Evolutionary conservation across 192 early-diverging fungal species (phyloP).

Genomic region (Coemansia interrupta): DNA sequence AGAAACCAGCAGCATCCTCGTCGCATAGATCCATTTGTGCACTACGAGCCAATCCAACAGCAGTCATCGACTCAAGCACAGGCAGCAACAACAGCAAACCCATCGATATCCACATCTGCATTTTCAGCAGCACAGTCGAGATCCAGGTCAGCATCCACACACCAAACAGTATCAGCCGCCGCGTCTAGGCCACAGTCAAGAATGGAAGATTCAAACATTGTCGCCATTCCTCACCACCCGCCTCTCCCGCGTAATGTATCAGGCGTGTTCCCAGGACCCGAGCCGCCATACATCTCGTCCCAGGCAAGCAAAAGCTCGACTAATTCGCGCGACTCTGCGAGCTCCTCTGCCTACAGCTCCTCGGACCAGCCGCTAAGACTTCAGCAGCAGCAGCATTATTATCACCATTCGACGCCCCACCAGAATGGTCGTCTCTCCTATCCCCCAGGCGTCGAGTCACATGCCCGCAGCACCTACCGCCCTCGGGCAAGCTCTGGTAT

Average conservation of each 20-base stretch:
- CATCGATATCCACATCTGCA: slow-evolving; percentile 2
- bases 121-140: neutral
- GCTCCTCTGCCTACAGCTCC: neutral
- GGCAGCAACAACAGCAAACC: neutral
- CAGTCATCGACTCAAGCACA: neutral
- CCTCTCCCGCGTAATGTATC: slow-evolving; percentile 42
- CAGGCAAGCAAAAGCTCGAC: slow-evolving; percentile 24
- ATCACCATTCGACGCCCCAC: neutral
- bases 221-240: slow-evolving; percentile 46
- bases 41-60: slow-evolving; percentile 6
- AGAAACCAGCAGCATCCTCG: slow-evolving; percentile 12
- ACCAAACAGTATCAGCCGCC: neutral
- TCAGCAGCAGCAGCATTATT: slow-evolving; percentile 9
- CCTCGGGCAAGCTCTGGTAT: slow-evolving; percentile 3
- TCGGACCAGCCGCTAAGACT: slow-evolving; percentile 6
- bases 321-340: slow-evolving; percentile 7
- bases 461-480: slow-evolving; percentile 10
- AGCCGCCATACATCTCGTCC: slow-evolving; percentile 19
- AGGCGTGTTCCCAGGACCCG: slow-evolving; percentile 35
- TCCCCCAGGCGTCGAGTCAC: slow-evolving; percentile 5
- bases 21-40: slow-evolving; percentile 11
- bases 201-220: slow-evolving; percentile 30
- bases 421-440: neutral
- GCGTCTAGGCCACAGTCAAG: neutral
- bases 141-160: neutral